Evolutionary conservation across 805 yeast species (phyloP).

Genomic region (Kurtzmaniella fragi): DNA sequence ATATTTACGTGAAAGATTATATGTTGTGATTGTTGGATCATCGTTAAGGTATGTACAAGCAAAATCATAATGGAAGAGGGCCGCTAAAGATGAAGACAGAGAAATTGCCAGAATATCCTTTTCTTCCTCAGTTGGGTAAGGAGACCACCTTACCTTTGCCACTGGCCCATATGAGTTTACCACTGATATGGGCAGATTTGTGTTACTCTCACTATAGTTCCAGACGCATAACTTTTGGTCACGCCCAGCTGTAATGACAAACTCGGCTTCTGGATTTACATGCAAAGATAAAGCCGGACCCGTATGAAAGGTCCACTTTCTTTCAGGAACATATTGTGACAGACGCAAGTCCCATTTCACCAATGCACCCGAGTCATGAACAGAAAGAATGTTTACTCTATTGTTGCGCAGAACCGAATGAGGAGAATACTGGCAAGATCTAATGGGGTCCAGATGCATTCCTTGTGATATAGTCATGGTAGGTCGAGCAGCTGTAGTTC

Average conservation of each 20-base stretch:
- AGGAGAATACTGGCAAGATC: conserved; percentile 50
- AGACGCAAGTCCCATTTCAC: conserved; percentile 78
- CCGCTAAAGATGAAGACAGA: conserved; percentile 11
- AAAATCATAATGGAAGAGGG: conserved; percentile 56
- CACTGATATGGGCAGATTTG: conserved; percentile 56
- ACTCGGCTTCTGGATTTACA: conserved; percentile 82
- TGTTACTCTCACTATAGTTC: conserved; percentile 39
- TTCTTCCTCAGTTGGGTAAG: conserved; percentile 13
- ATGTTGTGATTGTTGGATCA: conserved; percentile 64
- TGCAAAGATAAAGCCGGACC: conserved; percentile 87
- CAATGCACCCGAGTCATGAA: conserved; percentile 86
- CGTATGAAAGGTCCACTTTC: conserved; percentile 79
- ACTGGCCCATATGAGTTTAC: conserved; percentile 76
- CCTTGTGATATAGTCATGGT: conserved; percentile 40
- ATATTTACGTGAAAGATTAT: conserved; percentile 64
- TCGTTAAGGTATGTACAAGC: conserved; percentile 73
- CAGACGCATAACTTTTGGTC: conserved; percentile 80
- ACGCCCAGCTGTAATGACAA: conserved; percentile 86
- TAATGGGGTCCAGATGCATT: conserved; percentile 67
- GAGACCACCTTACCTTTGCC: conserved; percentile 65
- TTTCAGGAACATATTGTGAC: conserved; percentile 53
- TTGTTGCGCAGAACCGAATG: conserved; percentile 43
- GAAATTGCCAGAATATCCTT: background rate
- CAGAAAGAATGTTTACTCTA: conserved; percentile 54
- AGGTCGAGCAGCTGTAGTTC: conserved; percentile 44